Conservation (phyloP, 1,284 basidiomycete genomes). For the Sporisorium scitamineum region DNA sequence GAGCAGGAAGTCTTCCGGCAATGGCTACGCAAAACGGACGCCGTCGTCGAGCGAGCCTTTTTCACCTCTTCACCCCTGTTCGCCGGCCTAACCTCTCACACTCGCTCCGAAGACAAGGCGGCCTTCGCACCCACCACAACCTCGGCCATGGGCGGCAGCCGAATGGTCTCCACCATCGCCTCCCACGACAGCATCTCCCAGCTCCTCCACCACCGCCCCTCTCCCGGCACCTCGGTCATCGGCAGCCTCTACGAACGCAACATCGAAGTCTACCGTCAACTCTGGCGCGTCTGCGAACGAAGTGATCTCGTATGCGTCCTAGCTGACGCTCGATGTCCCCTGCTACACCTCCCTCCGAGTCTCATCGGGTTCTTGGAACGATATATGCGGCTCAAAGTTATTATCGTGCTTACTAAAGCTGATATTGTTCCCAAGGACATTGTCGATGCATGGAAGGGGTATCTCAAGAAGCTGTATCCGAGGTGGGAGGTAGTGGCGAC, state of each 20-base stretch:
- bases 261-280: constrained; percentile 58
- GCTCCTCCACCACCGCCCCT: constrained; percentile 30
- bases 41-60: constrained; percentile 46
- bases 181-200: constrained; percentile 32
- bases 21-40: constrained; percentile 57
- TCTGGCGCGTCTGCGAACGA: constrained; percentile 69
- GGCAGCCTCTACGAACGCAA: constrained; percentile 74
- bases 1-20: constrained; percentile 53
- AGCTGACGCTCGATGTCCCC: constrained; percentile 86
- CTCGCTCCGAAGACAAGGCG: constrained; percentile 32
- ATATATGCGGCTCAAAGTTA: constrained; percentile 72
- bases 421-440: constrained; percentile 52
- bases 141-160: constrained; percentile 28
- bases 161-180: constrained; percentile 39
- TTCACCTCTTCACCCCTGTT: constrained; percentile 52
- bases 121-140: constrained; percentile 21
- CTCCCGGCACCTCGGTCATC: constrained; percentile 71
- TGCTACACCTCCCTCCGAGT: constrained; percentile 74
- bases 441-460: constrained; percentile 44
- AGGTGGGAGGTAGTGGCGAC: constrained; percentile 53
- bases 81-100: constrained; percentile 31
- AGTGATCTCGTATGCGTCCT: constrained; percentile 86
- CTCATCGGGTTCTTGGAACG: constrained; percentile 72
- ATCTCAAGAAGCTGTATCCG: constrained; percentile 42
- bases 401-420: constrained; percentile 58